A percentile compares a stretch with the other conserved stretches of the same genome.
Conservation (phyloP, 768 basidiomycete species). For the Kwoniella mangroviensis region DNA sequence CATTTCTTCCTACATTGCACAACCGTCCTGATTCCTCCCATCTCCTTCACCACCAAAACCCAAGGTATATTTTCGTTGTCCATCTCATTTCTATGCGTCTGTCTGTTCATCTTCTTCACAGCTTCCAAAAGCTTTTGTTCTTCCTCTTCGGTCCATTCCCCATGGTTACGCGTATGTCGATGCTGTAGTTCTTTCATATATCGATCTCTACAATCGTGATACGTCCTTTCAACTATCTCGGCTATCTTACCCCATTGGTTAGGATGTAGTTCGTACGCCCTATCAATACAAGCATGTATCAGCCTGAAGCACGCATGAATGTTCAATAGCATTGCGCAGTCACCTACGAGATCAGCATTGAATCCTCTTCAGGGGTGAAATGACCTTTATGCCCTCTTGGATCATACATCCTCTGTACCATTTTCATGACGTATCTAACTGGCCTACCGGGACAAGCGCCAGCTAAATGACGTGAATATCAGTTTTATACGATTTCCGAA, state of each 20-base stretch:
- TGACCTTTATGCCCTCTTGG: constrained; percentile 40
- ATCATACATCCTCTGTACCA: constrained; percentile 39
- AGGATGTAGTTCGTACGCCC: constrained; percentile 30
- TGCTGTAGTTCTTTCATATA: constrained; percentile 33
- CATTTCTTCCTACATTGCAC: constrained; percentile 47
- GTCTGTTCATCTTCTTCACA: constrained; percentile 36
- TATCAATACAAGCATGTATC: neutral
- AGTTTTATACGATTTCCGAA: neutral
- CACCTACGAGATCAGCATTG: constrained; percentile 32
- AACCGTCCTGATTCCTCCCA: constrained; percentile 32
- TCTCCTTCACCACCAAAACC: constrained; percentile 36
- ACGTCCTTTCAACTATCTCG: constrained; percentile 36
- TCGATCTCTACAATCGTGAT: constrained; percentile 42
- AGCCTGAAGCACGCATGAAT: no score
- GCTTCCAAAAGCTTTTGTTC: constrained; percentile 18
- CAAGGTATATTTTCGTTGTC: constrained; percentile 37
- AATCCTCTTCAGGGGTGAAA: constrained; percentile 43
- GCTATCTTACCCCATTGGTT: constrained; percentile 44
- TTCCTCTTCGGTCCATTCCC: constrained; percentile 40
- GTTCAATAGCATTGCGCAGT: no score
- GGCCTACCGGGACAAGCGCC: constrained; percentile 41
- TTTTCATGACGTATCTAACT: constrained; percentile 39
- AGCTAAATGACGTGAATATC: constrained; percentile 24
- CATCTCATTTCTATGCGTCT: constrained; percentile 25
- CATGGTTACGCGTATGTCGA: constrained; percentile 8